Base-by-base conservation (phyloP, 768 basidiomycete genomes). In the Agrocybe chaxingu region DNA sequence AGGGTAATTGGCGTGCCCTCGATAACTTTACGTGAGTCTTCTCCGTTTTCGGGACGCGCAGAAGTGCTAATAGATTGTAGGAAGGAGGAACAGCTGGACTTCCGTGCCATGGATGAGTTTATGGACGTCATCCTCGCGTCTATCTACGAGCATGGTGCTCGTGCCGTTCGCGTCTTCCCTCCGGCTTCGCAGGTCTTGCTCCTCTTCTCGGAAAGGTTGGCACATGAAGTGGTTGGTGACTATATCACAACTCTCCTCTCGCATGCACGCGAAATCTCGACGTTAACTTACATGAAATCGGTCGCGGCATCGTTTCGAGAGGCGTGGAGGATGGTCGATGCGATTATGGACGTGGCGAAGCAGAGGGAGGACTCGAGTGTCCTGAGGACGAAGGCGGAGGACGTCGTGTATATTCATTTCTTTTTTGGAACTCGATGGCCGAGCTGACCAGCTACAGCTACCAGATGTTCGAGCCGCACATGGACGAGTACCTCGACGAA, bases 401-500 rank as follows among this genome's bases (percentile, higher is more conserved):
- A 96, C 64, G 80, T 95, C 38, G 76, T 96, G 87, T 96, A 61
- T 59, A 84, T 76, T 3, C 24, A 24, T 54, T 59, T 8, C 48
- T 29, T 41, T 49, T 34, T 37, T 42, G 16, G 16, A 16, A 16
- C 16, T 16, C 16, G 16, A 16, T 16, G 16, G 16, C 16, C 16
- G 16, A 16, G 16, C 16, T 16, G 16, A 16, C 16, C 16, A 16
- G 16, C 24, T 53, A 8, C 49, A 95, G 93, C 9, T 96, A 92
- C 65, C 81, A 78, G 41, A 97, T 98, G 92, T 98, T 98, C 58
- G 95, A 98, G 66, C 74, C 79, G 8, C 89, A 95, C 65, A 97
- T 98, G 92, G 95, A 97, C 62, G 95, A 98, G 61, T 98, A 98
- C 60, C 84, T 98, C 2, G 89, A 93, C 52, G 93, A 98, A 62